These are phyloP conservation scores for Raphanus raphanistrum DNA, from an alignment of 345 rosid species.

Conservation along the genomic window DNA sequence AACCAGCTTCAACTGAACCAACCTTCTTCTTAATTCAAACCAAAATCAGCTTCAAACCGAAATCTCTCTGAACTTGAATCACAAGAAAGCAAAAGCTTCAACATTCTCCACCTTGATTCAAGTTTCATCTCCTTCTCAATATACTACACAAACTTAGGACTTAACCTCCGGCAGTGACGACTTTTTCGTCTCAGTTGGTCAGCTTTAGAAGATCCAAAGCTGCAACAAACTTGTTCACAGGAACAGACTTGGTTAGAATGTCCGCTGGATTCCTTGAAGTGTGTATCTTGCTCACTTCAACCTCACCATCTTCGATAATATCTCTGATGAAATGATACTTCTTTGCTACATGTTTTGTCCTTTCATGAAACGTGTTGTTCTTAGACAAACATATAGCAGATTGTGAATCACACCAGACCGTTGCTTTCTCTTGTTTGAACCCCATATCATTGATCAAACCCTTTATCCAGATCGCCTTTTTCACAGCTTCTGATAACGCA, in stretches of 20 bases:
- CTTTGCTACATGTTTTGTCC: not conserved
- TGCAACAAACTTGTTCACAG: not conserved
- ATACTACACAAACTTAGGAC: not conserved
- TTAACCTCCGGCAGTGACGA: not conserved
- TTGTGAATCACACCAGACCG: not conserved
- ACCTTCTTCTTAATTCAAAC: not conserved
- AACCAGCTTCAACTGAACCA: not conserved
- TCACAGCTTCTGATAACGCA: not conserved
- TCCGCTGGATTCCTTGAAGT: not conserved
- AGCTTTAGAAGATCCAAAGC: conserved; percentile 1
- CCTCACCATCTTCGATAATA: not conserved
- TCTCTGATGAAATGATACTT: not conserved
- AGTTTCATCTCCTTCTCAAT: not conserved
- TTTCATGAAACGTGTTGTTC: not conserved
- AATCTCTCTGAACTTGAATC: not conserved
- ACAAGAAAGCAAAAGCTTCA: not conserved
- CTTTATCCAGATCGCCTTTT: not conserved
- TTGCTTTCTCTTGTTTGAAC: not conserved
- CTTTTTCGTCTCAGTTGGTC: not conserved
- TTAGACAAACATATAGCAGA: not conserved
- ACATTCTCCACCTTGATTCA: conserved; percentile 4
- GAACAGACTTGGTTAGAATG: not conserved
- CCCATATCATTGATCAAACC: not conserved
- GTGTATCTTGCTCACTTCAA: not conserved
- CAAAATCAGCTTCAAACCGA: not conserved